phyloP scores from a whole-genome alignment of 2,329 filamentous ascomycete species.

The Diaporthe citriasiana region DNA sequence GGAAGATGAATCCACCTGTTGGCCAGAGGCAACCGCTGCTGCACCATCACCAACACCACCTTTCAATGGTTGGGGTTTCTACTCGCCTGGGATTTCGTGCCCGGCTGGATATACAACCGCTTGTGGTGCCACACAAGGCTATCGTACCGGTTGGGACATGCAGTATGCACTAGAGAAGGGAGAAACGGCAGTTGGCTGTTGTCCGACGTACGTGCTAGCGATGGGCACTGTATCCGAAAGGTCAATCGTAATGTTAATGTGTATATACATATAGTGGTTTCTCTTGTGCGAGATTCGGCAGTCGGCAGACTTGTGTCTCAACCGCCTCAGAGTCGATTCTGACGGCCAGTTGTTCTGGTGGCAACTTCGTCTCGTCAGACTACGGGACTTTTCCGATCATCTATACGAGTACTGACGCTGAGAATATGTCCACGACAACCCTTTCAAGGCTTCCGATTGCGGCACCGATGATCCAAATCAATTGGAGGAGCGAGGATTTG shows the following conservation, averaged over 20 bases:
- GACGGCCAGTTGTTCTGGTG: slow-evolving; percentile 3
- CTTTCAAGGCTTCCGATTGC: neutral
- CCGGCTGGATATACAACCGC: slow-evolving; percentile 5
- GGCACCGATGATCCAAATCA: neutral
- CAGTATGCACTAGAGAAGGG: neutral
- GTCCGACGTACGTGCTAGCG: neutral
- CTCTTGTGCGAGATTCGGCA: neutral
- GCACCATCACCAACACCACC: neutral
- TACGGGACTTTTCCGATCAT: neutral
- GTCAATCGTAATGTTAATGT: neutral
- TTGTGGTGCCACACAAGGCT: neutral
- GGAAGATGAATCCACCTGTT: slow-evolving; percentile 1
- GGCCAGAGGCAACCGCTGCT: neutral
- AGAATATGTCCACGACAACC: neutral
- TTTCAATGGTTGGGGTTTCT: neutral
- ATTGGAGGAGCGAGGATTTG: slow-evolving; percentile 2
- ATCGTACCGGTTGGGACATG: neutral
- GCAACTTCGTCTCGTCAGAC: neutral
- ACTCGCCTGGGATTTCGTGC: neutral
- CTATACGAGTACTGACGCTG: neutral
- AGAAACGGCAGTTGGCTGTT: slow-evolving; percentile 15
- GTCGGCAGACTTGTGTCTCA: neutral
- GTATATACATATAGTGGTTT: neutral
- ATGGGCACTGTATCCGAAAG: neutral
- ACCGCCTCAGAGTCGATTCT: neutral